Evolutionary conservation across 225 moss, liverwort and hornwort genomes (phyloP).

Genomic region (Polytrichum commune): DNA sequence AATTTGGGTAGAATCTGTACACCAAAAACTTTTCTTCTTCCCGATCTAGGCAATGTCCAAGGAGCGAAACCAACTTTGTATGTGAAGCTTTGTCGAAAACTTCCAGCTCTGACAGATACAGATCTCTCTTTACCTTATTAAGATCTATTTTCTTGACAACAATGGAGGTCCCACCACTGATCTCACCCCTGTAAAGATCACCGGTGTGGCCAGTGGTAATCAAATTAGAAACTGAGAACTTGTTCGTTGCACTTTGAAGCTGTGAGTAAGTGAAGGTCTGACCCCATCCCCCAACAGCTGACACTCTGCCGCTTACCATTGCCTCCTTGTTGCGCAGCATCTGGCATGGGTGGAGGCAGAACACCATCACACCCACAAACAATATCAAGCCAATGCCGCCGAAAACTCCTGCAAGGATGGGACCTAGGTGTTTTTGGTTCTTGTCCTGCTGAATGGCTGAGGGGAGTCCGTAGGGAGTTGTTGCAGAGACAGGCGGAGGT

Average conservation of each 20-base stretch:
- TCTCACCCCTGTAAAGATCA: slow-evolving; percentile 76
- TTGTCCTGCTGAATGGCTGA: slow-evolving; percentile 10
- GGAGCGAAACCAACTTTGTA: slow-evolving; percentile 59
- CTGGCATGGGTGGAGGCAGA: slow-evolving; percentile 67
- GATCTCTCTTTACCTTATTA: slow-evolving; percentile 63
- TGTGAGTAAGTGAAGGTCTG: slow-evolving; percentile 74
- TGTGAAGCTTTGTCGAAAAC: slow-evolving; percentile 74
- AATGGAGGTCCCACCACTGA: slow-evolving; percentile 53
- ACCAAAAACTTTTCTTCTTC: slow-evolving; percentile 90
- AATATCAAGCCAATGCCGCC: slow-evolving; percentile 60
- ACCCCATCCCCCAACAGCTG: slow-evolving; percentile 59
- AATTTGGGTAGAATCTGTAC: slow-evolving; percentile 81
- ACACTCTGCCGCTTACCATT: slow-evolving; percentile 47
- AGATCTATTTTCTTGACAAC: slow-evolving; percentile 88
- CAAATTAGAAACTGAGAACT: slow-evolving; percentile 72
- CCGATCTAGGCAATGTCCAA: slow-evolving; percentile 84
- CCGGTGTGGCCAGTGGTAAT: slow-evolving; percentile 81
- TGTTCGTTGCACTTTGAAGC: slow-evolving; percentile 64
- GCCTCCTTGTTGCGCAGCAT: slow-evolving; percentile 43
- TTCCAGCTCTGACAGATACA: slow-evolving; percentile 77
- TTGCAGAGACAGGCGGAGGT: slow-evolving; percentile 16
- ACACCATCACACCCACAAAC: slow-evolving; percentile 58
- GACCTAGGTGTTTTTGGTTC: slow-evolving; percentile 30
- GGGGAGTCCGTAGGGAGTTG: slow-evolving; percentile 19
- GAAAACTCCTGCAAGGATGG: slow-evolving; percentile 71